Percentiles rank a stretch among this genome's conserved stretches.
These are phyloP conservation scores for Leishmania gerbilli DNA, from an alignment of 208 protist genomes.

Conservation along the genomic window DNA sequence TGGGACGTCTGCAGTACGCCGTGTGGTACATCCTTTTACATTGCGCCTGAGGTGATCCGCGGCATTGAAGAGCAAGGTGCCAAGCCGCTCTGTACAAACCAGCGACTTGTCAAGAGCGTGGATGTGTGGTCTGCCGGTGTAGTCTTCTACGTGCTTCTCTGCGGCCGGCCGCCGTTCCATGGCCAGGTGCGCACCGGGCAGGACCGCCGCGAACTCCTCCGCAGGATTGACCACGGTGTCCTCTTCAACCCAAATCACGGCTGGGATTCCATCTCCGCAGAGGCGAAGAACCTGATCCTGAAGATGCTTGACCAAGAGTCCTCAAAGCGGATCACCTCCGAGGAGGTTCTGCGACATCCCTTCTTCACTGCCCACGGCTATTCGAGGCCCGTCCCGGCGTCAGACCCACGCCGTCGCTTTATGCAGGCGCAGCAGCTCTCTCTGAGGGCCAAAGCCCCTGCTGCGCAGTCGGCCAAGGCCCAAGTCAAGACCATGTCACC, in stretches of 20 bases:
- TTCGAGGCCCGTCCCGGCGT: slow-evolving; percentile 32
- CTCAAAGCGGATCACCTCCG: slow-evolving; percentile 61
- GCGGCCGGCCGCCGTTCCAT: slow-evolving; percentile 83
- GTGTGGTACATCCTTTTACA: slow-evolving; percentile 91
- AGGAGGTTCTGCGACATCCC: slow-evolving; percentile 73
- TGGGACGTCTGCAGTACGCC: slow-evolving; percentile 82
- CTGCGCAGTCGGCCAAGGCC: slow-evolving; percentile 9
- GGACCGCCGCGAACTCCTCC: slow-evolving; percentile 76
- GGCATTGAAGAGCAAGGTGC: slow-evolving; percentile 85
- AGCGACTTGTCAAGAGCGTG: slow-evolving; percentile 81
- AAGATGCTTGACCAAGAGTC: slow-evolving; percentile 81
- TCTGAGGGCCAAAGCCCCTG: slow-evolving; percentile 8
- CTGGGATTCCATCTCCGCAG: slow-evolving; percentile 68
- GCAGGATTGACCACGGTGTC: slow-evolving; percentile 81
- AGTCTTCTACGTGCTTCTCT: slow-evolving; percentile 86
- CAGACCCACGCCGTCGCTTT: slow-evolving; percentile 27
- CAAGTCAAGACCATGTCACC: not conserved
- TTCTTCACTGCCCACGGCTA: slow-evolving; percentile 80
- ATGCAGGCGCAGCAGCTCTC: slow-evolving; percentile 34
- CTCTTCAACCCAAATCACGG: slow-evolving; percentile 78
- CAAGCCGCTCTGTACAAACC: slow-evolving; percentile 77
- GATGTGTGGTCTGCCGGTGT: slow-evolving; percentile 90
- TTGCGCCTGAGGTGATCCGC: slow-evolving; percentile 88
- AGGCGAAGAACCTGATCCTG: slow-evolving; percentile 84
- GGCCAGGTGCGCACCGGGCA: slow-evolving; percentile 82